phyloP scores from a whole-genome alignment of 2,329 filamentous ascomycete species.

The Xenoacremonium recifei region DNA sequence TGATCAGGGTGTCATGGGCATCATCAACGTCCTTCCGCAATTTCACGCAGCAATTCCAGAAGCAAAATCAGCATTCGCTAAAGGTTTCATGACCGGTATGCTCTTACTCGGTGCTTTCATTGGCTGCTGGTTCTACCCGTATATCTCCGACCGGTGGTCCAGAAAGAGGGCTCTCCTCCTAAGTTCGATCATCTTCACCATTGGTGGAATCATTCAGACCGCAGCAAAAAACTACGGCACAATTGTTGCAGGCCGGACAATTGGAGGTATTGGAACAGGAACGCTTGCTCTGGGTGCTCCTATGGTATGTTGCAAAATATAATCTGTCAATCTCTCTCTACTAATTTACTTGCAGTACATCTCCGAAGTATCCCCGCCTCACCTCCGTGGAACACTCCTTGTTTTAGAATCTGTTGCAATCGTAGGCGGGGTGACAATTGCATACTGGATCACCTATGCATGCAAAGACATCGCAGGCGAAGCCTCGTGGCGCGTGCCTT shows the following conservation, averaged over 20 bases:
- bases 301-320: too few species aligned
- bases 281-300: slow-evolving; percentile 17
- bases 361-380: slow-evolving; percentile 46
- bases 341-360: slow-evolving; percentile 36
- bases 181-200: slow-evolving; percentile 33
- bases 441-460: slow-evolving; percentile 31
- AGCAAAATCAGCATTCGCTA: slow-evolving; percentile 34
- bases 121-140: slow-evolving; percentile 20
- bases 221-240: slow-evolving; percentile 38
- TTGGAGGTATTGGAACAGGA: slow-evolving; percentile 45
- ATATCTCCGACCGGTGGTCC: slow-evolving; percentile 30
- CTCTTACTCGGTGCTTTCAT: slow-evolving; percentile 46
- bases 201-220: slow-evolving; percentile 44
- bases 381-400: slow-evolving; percentile 45
- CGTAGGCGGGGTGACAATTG: slow-evolving; percentile 28
- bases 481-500: slow-evolving; percentile 30
- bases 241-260: slow-evolving; percentile 40
- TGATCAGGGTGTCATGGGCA: slow-evolving; percentile 35
- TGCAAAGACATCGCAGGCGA: slow-evolving; percentile 24
- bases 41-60: slow-evolving; percentile 28
- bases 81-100: slow-evolving; percentile 49
- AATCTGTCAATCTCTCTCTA: background rate
- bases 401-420: slow-evolving; percentile 39
- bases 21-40: slow-evolving; percentile 29
- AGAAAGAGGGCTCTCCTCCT: slow-evolving; percentile 33